Conservation (phyloP, 345 rosid genomes). For the Hirschfeldia incana region DNA sequence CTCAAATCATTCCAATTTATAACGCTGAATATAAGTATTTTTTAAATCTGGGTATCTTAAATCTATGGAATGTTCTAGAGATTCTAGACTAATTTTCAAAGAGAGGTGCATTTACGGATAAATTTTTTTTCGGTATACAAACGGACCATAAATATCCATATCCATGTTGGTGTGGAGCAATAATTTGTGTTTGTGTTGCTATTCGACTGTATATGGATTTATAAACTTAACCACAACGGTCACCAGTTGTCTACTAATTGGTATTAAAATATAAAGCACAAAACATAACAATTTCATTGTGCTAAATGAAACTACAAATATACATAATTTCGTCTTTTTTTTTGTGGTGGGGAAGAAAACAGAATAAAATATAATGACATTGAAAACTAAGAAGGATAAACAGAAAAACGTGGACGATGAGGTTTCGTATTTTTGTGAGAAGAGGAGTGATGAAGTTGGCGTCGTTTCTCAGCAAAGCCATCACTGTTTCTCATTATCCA, state of each 20-base stretch:
- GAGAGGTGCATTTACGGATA: too few species aligned
- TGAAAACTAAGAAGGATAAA: constrained; percentile 15
- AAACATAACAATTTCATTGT: not conserved
- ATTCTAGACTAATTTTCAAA: too few species aligned
- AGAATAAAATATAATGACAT: not conserved
- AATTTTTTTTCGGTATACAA: too few species aligned
- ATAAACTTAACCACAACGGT: not conserved
- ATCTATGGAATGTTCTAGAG: too few species aligned
- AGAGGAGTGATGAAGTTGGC: constrained; percentile 24
- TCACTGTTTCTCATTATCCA: constrained; percentile 67
- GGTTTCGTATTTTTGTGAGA: constrained; percentile 18
- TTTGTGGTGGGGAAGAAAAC: not conserved
- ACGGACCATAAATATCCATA: too few species aligned
- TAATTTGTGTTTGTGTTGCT: not conserved
- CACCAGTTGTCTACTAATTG: not conserved
- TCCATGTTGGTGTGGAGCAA: too few species aligned
- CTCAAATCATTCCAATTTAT: not conserved
- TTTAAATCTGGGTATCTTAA: too few species aligned
- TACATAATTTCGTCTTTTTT: not conserved
- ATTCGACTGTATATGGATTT: not conserved
- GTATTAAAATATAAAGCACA: not conserved
- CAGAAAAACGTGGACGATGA: constrained; percentile 27
- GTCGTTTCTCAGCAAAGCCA: constrained; percentile 51
- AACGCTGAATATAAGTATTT: too few species aligned
- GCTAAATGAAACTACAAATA: not conserved